Conservation (phyloP, 805 yeast genomes). For the Vanderwaltozyma polyspora region DNA sequence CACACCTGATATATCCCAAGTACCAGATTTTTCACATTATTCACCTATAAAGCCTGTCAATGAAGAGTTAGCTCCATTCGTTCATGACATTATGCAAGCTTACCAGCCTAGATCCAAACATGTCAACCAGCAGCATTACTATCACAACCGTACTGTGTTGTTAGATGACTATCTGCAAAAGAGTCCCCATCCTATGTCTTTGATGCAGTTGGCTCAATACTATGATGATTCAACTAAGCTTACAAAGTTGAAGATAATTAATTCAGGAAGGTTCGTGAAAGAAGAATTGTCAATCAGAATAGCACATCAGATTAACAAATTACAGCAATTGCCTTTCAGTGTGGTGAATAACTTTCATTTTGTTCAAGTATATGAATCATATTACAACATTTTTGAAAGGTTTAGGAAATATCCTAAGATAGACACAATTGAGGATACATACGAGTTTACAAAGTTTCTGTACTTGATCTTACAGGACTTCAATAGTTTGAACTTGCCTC, state of each 20-base stretch:
- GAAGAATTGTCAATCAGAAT: constrained; percentile 76
- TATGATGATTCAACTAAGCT: constrained; percentile 52
- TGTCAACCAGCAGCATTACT: constrained; percentile 65
- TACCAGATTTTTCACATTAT: constrained; percentile 28
- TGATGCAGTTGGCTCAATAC: constrained; percentile 83
- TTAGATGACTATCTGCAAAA: constrained; percentile 30
- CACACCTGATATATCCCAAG: constrained; percentile 17
- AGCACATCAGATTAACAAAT: constrained; percentile 65
- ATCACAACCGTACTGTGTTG: constrained; percentile 38
- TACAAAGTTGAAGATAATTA: constrained; percentile 63
- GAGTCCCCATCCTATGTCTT: constrained; percentile 78
- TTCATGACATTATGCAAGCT: constrained; percentile 27
- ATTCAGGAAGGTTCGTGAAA: constrained; percentile 82
- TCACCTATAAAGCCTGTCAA: constrained; percentile 26
- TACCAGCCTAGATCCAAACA: constrained; percentile 34
- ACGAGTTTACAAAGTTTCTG: constrained; percentile 54
- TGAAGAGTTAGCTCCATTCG: constrained; percentile 26
- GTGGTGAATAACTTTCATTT: constrained; percentile 79
- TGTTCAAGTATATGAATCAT: constrained; percentile 79
- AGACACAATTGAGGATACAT: constrained; percentile 62
- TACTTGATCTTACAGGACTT: constrained; percentile 56
- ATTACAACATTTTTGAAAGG: constrained; percentile 77
- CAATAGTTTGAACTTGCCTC: constrained; percentile 74
- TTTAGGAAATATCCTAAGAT: constrained; percentile 66
- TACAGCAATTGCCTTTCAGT: constrained; percentile 74